Evolutionary conservation across 345 rosid species (phyloP), one percentile per base, ranked within the genome.

Genomic region (Zanthoxylum bungeanum): DNA sequence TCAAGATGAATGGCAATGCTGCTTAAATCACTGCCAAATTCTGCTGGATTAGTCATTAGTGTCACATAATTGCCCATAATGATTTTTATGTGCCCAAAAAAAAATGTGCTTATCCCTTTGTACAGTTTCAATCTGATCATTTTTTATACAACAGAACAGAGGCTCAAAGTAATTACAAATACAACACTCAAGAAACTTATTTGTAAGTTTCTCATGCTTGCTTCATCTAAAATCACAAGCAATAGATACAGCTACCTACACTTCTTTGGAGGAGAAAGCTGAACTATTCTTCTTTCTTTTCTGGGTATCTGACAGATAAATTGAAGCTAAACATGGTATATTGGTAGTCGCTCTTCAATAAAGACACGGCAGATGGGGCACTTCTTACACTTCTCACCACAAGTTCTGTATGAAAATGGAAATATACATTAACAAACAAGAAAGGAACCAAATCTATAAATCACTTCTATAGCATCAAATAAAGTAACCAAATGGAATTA

Each of bases 321-420:
- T 36, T 25, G 76, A n/a, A 49, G 62, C 81, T 93, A 91, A 55
- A 87, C 92, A 81, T 88, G 92, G 66, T 84, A 83, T 72, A 93
- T 85, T 28, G 79, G 81, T 76, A 93, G 69, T 49, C 92, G 82
- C 53, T 82, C 94, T 78, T 91, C 96, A 6, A 91, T 93, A 37
- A 76, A 4, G 60, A 88, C 92, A 0, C 94, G 94, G 84, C 96
- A 90, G 55, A 93, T 84, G 55, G 95, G 96, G 73, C 97, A 91
- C 77, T 84, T 88, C 78, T 90, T 87, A 73, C 98, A 90, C 83
- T 88, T 93, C 74, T 93, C 91, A n/a, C 91, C 79, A 84, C 97
- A 93, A 1, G 91, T 87, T 36, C 96, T 91, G 89, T 62, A 78
- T 16, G 55, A 68, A 57, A 30, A 70, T 60, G 49, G 9, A 31